Base-by-base conservation (phyloP, 2,329 filamentous ascomycete genomes). In the Colletotrichum cordylinicola region DNA sequence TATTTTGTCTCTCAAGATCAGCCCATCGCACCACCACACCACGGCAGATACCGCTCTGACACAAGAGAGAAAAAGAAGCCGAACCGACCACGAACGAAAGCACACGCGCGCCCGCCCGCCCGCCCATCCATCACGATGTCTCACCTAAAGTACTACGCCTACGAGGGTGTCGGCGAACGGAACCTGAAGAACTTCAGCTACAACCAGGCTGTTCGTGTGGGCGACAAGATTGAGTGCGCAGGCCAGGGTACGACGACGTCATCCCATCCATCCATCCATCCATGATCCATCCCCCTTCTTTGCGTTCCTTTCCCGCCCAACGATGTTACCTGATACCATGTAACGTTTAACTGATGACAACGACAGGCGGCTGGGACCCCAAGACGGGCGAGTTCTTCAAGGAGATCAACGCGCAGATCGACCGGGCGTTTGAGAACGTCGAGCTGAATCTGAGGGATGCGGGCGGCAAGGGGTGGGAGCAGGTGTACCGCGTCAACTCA, bases 391-490 rank as follows among this genome's bases (percentile, higher is more conserved):
- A 74, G 12, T 67, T 79, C 79, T 84, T 75, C 29, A 79, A 78
- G 4, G 85, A 88, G 13, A 82, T 88, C 55, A 84, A 86, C 62
- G 84, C 82, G 0, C 84, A 90, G 68, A 88, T 90, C 62, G 87
- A 88, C 66, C 85, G 87, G 69, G 89, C 90, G 0, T 93, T 93
- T 78, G 81, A 80, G 5, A 93, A 93, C 72, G 88, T 92, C 12
- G 90, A 93, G 2, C 79, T 85, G 7, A 83, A 81, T 33, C 81
- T 93, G 6, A 84, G 83, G 33, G 79, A 87, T 18, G 90, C 90
- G 0, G 91, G 91, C 2, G 90, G 89, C 1, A 87, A 89, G 73
- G 90, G 90, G 4, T 91, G 88, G 88, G 80, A 80, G n/a, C 89
- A 92, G 74, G 91, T 92, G 0, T 90, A 82, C 80, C 82, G 84